Conservation (phyloP, 495 filamentous ascomycete species). For the Chaetomium tenue region DNA sequence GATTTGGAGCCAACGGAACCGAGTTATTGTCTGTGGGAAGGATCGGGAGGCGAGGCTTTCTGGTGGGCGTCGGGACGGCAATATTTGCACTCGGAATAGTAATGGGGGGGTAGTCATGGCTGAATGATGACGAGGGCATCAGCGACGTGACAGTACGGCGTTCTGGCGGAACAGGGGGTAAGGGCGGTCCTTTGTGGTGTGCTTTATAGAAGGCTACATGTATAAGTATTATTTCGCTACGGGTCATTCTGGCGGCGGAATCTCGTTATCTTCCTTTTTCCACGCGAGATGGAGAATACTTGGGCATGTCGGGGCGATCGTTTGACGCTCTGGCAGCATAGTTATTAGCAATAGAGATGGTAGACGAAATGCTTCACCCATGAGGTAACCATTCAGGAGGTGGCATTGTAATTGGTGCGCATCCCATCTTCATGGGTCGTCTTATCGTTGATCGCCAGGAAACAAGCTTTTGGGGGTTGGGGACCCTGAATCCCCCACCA, state of each 20-base stretch:
- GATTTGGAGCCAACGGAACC: constrained; percentile 1
- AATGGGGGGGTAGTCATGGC: constrained; percentile 9
- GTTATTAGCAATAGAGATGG: constrained; percentile 7
- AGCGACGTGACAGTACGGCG: constrained; percentile 10
- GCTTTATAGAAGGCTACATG: constrained; percentile 25
- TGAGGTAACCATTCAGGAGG: background rate
- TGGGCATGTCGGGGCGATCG: constrained; percentile 10
- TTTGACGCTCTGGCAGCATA: background rate
- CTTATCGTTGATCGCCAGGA: constrained; percentile 4
- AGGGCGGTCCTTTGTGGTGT: background rate
- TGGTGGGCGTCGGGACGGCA: background rate
- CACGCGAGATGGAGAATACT: constrained; percentile 1
- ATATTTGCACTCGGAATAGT: constrained; percentile 3
- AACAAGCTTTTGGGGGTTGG: constrained; percentile 15
- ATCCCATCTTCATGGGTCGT: background rate
- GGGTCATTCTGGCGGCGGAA: constrained; percentile 13
- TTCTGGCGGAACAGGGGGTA: constrained; percentile 1
- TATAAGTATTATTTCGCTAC: constrained; percentile 25
- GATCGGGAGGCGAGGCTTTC: constrained; percentile 7
- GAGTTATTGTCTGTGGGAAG: background rate
- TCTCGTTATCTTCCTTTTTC: constrained; percentile 14
- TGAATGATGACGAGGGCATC: constrained; percentile 9
- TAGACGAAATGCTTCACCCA: constrained; percentile 14
- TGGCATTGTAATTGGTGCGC: constrained; percentile 7
- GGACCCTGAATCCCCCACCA: background rate